phyloP scores from a whole-genome alignment of 78 protist species.

The Dictyostelium brefeldianum region DNA sequence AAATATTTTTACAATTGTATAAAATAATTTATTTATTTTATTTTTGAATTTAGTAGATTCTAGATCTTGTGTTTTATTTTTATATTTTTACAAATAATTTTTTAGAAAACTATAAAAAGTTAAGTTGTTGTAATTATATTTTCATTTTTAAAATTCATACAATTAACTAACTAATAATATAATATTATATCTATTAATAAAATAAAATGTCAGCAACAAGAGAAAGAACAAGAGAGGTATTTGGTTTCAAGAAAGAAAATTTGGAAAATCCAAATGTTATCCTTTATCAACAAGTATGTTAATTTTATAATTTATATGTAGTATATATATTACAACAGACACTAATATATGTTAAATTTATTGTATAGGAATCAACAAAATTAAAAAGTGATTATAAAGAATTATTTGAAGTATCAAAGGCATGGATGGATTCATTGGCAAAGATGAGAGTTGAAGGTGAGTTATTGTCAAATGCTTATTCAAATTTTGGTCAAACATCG shows the following conservation, averaged over 20 bases:
- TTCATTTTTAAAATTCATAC: no score
- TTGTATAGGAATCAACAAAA: not conserved
- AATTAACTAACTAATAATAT: no score
- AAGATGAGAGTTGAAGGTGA: slow-evolving; percentile 18
- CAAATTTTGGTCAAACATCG: not conserved
- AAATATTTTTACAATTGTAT: no score
- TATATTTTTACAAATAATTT: no score
- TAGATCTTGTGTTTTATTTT: no score
- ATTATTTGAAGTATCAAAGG: not conserved
- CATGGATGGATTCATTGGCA: slow-evolving; percentile 28
- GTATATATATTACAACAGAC: not conserved
- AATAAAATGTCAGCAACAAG: slow-evolving; percentile 29
- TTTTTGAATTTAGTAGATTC: no score
- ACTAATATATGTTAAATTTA: not conserved
- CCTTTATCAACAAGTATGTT: slow-evolving; percentile 28
- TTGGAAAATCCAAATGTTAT: slow-evolving; percentile 9
- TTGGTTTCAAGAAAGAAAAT: slow-evolving; percentile 38
- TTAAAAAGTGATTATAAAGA: slow-evolving; percentile 20
- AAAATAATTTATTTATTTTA: no score
- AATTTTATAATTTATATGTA: not conserved
- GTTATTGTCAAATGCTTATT: not conserved
- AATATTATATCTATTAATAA: not conserved
- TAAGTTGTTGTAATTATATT: no score
- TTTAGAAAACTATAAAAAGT: no score
- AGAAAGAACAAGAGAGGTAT: slow-evolving; percentile 35